phyloP scores from a whole-genome alignment of 208 protist species.

The Leishmania arabica region DNA sequence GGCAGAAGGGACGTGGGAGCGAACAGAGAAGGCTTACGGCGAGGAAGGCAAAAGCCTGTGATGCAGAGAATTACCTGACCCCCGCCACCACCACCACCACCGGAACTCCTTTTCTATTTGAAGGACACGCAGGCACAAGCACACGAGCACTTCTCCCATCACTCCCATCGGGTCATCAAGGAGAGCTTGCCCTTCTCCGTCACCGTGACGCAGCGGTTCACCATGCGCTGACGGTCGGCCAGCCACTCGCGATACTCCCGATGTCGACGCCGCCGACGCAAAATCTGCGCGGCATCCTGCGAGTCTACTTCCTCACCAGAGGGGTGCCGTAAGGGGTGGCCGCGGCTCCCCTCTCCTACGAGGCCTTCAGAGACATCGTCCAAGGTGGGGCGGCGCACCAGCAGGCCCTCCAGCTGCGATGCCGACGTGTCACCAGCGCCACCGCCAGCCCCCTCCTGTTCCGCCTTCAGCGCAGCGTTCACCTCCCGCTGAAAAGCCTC shows the following conservation, averaged over 20 bases:
- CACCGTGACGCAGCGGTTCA: conserved; percentile 14
- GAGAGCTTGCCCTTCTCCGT: background rate
- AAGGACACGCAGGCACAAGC: background rate
- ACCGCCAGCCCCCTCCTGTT: background rate
- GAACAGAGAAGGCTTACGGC: background rate
- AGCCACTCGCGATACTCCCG: conserved; percentile 26
- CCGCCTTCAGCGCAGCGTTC: conserved; percentile 14
- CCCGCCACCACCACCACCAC: background rate
- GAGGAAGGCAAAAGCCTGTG: background rate
- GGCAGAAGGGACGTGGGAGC: background rate
- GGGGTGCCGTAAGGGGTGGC: background rate
- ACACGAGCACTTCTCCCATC: background rate
- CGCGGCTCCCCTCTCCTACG: too few relatives aligned
- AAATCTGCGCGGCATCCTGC: conserved; percentile 19
- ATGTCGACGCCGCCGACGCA: conserved; percentile 19
- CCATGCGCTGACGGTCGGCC: conserved; percentile 21
- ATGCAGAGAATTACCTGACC: background rate
- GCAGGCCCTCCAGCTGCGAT: background rate
- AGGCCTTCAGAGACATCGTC: background rate
- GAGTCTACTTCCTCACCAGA: conserved; percentile 13
- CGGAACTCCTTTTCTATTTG: background rate
- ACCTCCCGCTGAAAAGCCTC: conserved; percentile 31
- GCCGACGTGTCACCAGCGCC: background rate
- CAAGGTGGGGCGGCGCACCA: conserved; percentile 5
- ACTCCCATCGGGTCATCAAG: conserved; percentile 18